Evolutionary conservation across 2,329 filamentous ascomycete genomes (phyloP), one percentile per base, ranked within the genome.

Genomic region (Colletotrichum scovillei): DNA sequence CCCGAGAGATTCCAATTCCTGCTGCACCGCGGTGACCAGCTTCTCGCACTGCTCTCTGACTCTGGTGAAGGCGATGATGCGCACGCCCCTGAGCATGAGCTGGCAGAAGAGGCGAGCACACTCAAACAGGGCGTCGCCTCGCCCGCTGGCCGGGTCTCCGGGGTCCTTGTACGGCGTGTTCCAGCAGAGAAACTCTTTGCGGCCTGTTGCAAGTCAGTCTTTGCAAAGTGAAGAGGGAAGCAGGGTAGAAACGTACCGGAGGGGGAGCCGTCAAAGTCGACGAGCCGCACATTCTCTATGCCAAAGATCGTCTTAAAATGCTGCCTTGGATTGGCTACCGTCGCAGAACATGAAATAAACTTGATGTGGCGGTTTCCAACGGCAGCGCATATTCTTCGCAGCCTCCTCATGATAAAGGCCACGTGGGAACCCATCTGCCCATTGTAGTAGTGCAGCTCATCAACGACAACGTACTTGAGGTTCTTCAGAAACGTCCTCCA

Each of bases 281-380:
- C 93, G 57, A 98, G 82, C 71, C 88, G 91, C 16, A 98, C 94
- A 75, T 95, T 87, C 0, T 95, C 90, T 7, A 98, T 89, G 0
- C 96, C 96, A 76, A 98, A 98, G n/a, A 99, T 93, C 0, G 94
- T 94, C 81, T 92, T 92, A 89, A 99, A 98, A 80, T 99, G 97
- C 78, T 95, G 89, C 76, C 93, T 88, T 0, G 97, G 97, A 79
- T 99, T 98, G 1, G 95, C 94, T 7, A 99, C 95, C 0, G 97
- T 99, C 4, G 97, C 97, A 60, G 97, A 99, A 81, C 97, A 99
- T 1, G 95, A 98, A 42, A 99, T 93, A 78, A 99, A 99, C 76
- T 92, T 95, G 75, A 98, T 90, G 76, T 91, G 89, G 11, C 90
- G 87, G 79, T 99, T 99, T 19, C 97, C 97, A 11, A 98, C 87